phyloP scores from a whole-genome alignment of 257 asterid genomes.

The Solanum acaule region DNA sequence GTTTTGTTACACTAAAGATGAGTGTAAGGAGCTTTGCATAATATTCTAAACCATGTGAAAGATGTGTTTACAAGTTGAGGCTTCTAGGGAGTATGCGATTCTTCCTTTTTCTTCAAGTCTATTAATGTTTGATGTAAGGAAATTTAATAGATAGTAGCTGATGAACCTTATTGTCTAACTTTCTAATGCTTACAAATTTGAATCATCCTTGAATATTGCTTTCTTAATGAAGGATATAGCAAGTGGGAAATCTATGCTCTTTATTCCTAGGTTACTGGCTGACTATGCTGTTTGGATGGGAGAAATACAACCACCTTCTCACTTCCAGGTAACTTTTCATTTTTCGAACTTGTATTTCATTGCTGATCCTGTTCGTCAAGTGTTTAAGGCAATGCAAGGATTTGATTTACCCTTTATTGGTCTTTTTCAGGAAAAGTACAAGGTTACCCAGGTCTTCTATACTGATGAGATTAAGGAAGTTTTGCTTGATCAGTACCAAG shows the following conservation, averaged over 20 bases:
- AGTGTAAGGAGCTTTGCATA: not conserved
- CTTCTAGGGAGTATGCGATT: not conserved
- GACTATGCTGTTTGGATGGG: slow-evolving; percentile 97
- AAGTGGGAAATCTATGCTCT: slow-evolving; percentile 68
- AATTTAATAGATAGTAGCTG: not conserved
- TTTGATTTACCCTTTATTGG: slow-evolving; percentile 9
- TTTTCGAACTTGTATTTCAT: not conserved
- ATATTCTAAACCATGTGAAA: not conserved
- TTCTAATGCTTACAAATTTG: not conserved
- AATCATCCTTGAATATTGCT: not conserved
- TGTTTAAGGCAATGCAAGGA: not conserved
- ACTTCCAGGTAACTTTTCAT: slow-evolving; percentile 58
- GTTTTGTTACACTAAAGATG: not conserved
- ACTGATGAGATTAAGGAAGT: slow-evolving; percentile 69
- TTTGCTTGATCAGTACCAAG: slow-evolving; percentile 48
- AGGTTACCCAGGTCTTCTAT: slow-evolving; percentile 48
- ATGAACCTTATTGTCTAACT: not conserved
- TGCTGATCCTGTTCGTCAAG: not conserved
- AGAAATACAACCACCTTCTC: slow-evolving; percentile 61
- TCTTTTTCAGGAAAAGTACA: slow-evolving; percentile 64
- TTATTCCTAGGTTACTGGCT: slow-evolving; percentile 83
- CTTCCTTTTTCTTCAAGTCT: not conserved
- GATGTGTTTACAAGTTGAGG: not conserved
- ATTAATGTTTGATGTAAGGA: not conserved
- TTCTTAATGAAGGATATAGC: slow-evolving; percentile 62